Conservation (phyloP, 1,284 basidiomycete species). For the Megacollybia platyphylla region DNA sequence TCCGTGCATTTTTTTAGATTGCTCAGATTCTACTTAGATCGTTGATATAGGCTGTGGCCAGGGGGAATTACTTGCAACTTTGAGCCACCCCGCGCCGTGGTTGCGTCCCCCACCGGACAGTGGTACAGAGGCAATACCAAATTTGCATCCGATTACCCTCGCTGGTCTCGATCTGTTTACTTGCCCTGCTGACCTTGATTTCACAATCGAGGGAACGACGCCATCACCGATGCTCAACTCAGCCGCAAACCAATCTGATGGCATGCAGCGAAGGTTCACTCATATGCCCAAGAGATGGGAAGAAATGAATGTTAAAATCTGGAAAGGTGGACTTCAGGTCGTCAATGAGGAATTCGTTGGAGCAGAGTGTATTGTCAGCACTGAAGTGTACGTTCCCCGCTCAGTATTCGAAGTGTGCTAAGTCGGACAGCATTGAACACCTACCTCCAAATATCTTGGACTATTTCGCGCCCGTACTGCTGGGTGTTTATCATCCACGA, state of each 20-base stretch:
- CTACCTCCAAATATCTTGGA: constrained; percentile 58
- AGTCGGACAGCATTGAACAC: constrained; percentile 68
- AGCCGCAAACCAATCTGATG: constrained; percentile 11
- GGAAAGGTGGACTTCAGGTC: constrained; percentile 71
- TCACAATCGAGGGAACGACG: constrained; percentile 34
- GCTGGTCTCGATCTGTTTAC: constrained; percentile 50
- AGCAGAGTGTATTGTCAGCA: constrained; percentile 75
- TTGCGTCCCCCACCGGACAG: constrained; percentile 24
- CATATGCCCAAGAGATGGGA: constrained; percentile 50
- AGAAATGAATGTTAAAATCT: constrained; percentile 58
- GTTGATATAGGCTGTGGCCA: constrained; percentile 75
- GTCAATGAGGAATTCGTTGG: constrained; percentile 66
- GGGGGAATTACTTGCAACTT: constrained; percentile 55
- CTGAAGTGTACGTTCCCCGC: constrained; percentile 61
- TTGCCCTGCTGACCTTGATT: constrained; percentile 31
- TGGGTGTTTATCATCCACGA: constrained; percentile 76
- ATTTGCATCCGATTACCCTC: constrained; percentile 47
- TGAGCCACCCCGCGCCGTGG: constrained; percentile 64
- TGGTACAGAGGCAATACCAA: constrained; percentile 25
- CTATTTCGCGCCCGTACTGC: constrained; percentile 68
- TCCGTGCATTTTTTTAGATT: constrained; percentile 1
- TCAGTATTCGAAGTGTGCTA: not conserved
- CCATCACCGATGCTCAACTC: constrained; percentile 14
- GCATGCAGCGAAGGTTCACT: not conserved
- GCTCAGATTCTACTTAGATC: constrained; percentile 28